Evolutionary conservation across 495 filamentous ascomycete species (phyloP).

Genomic region (Immersiella caudata): DNA sequence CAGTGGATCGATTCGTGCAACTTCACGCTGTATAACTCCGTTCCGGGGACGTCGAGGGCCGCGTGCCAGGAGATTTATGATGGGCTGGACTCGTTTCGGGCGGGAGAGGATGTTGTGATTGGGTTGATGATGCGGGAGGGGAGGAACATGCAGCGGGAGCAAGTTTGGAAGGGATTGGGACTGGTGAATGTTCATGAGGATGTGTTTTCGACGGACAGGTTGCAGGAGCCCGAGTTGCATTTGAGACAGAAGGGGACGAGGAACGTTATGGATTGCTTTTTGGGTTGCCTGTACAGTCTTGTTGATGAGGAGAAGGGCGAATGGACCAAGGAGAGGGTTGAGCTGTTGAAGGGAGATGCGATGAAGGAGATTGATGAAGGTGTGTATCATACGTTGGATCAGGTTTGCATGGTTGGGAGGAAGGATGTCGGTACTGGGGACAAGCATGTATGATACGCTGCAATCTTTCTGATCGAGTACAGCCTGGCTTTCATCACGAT

Average conservation of each 20-base stretch:
- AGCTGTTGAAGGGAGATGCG: constrained; percentile 18
- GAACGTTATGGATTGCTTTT: constrained; percentile 24
- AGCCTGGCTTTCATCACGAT: no score
- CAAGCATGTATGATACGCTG: no score
- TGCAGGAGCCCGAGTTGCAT: constrained; percentile 17
- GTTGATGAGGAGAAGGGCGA: constrained; percentile 23
- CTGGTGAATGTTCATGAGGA: constrained; percentile 27
- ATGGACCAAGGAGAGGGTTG: constrained; percentile 23
- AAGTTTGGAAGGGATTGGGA: constrained; percentile 11
- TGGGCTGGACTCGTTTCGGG: constrained; percentile 19
- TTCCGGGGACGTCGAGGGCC: constrained; percentile 18
- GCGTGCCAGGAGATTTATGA: constrained; percentile 25
- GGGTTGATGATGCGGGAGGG: constrained; percentile 25
- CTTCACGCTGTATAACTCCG: constrained; percentile 21
- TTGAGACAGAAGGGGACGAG: constrained; percentile 23
- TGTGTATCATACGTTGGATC: constrained; percentile 28
- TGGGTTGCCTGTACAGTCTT: constrained; percentile 25
- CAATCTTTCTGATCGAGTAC: no score
- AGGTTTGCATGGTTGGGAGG: constrained; percentile 26
- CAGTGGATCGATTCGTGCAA: constrained; percentile 38
- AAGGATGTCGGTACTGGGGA: not conserved
- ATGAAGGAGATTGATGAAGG: constrained; percentile 22
- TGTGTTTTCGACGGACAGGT: constrained; percentile 27
- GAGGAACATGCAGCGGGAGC: constrained; percentile 5
- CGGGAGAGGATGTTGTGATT: constrained; percentile 11